These are phyloP conservation scores for Microsporum audouinii DNA, from an alignment of 2,329 filamentous ascomycete genomes.

Conservation along the genomic window DNA sequence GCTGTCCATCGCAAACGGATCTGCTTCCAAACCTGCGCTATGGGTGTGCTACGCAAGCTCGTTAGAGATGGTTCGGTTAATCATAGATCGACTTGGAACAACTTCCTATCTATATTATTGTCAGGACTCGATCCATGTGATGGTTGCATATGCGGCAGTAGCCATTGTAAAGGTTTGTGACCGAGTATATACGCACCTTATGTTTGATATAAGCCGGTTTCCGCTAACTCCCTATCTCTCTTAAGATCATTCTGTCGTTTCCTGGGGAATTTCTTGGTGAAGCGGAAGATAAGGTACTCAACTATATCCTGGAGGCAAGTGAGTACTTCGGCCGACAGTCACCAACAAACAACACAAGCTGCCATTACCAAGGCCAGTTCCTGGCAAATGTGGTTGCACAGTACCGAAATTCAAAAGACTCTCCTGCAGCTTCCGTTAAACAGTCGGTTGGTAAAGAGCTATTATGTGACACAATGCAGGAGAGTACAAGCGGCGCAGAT, in stretches of 20 bases:
- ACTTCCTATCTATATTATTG: conserved; percentile 29
- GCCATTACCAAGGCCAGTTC: conserved; percentile 15
- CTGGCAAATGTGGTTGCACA: conserved; percentile 16
- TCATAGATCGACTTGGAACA: conserved; percentile 19
- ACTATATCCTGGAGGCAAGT: conserved; percentile 13
- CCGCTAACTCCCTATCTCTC: background rate
- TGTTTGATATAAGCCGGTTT: background rate
- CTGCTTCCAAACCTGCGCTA: conserved; percentile 17
- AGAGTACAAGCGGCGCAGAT: background rate
- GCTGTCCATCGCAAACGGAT: conserved; percentile 19
- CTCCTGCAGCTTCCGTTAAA: conserved; percentile 6
- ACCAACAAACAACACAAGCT: conserved; percentile 15
- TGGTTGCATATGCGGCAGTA: conserved; percentile 34
- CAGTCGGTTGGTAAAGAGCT: background rate
- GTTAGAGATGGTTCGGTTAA: conserved; percentile 26
- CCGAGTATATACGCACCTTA: background rate
- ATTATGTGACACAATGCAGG: background rate
- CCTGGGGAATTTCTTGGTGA: conserved; percentile 13
- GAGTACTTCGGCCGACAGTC: conserved; percentile 14
- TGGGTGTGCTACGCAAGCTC: conserved; percentile 19
- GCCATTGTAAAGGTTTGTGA: conserved; percentile 27
- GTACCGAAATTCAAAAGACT: conserved; percentile 14
- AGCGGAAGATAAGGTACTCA: conserved; percentile 13
- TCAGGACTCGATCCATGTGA: conserved; percentile 35
- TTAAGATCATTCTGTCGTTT: conserved; percentile 15